Evolutionary conservation across 257 asterid species (phyloP).

Genomic region (Ophiorrhiza pumila): DNA sequence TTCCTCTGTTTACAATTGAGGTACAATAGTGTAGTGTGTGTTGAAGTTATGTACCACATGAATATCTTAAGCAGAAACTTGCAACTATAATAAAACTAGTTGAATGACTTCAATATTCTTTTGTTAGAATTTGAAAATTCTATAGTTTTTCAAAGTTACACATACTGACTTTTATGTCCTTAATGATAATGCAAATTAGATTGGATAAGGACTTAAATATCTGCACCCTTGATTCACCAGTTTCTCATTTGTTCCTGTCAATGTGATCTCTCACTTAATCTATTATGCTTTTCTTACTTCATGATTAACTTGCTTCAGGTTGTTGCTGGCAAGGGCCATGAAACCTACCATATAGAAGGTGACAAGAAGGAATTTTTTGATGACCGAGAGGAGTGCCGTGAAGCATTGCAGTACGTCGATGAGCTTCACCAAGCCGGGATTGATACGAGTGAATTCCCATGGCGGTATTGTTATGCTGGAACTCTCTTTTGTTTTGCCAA

Average conservation of each 20-base stretch:
- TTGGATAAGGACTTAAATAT: no score
- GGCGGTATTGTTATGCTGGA: conserved; percentile 53
- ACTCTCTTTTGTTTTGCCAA: not conserved
- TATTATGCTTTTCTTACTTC: conserved; percentile 2
- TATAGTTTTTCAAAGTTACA: not conserved
- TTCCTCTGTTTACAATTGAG: conserved; percentile 1
- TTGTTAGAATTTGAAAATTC: not conserved
- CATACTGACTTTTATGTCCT: not conserved
- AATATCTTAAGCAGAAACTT: not conserved
- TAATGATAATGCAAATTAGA: not conserved
- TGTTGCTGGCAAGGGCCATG: conserved; percentile 97
- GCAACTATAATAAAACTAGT: not conserved
- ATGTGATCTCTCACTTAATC: not conserved
- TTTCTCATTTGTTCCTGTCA: not conserved
- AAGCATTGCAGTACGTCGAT: conserved; percentile 92
- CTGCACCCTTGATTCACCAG: not conserved
- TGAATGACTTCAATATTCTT: not conserved
- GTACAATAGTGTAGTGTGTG: not conserved
- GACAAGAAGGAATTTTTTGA: conserved; percentile 87
- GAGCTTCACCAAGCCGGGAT: conserved; percentile 99
- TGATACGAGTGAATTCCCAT: conserved; percentile 95
- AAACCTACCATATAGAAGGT: conserved; percentile 74
- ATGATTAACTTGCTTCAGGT: conserved; percentile 42
- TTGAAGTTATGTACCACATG: not conserved
- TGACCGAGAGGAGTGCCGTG: conserved; percentile 95